phyloP scores from a whole-genome alignment of 2,329 filamentous ascomycete genomes.

The Ophiostoma novo-ulmi region DNA sequence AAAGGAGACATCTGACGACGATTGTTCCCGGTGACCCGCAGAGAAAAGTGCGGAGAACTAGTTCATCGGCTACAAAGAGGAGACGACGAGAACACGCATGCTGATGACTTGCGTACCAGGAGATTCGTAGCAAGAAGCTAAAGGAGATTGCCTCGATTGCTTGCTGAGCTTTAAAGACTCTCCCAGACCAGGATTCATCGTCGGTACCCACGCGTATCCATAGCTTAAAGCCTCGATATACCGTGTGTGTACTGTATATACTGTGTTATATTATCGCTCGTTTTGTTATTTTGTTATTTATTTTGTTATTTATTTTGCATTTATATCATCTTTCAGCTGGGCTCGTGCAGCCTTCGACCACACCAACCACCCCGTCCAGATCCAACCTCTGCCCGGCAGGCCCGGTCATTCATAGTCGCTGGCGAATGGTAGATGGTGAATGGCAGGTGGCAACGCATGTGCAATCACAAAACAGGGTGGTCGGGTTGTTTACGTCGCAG shows the following conservation, averaged over 20 bases:
- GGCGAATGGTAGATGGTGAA: not conserved
- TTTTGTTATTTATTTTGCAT: not conserved
- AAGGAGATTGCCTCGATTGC: not conserved
- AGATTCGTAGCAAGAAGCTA: not conserved
- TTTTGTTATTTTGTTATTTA: not conserved
- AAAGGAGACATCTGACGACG: not conserved
- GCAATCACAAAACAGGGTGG: conserved; percentile 22
- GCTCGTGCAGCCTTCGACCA: conserved; percentile 19
- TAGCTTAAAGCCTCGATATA: not conserved
- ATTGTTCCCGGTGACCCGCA: not conserved
- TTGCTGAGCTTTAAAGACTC: not conserved
- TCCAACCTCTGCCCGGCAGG: conserved; percentile 2
- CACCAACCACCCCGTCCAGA: not conserved
- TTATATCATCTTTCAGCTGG: conserved; percentile 21
- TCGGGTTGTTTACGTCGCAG: not conserved
- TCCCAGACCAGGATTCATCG: not conserved
- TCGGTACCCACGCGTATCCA: not conserved
- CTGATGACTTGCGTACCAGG: not conserved
- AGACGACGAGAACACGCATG: not conserved
- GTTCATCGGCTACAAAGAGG: conserved; percentile 6
- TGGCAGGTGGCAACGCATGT: conserved; percentile 15
- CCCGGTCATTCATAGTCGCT: not conserved
- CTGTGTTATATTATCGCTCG: not conserved
- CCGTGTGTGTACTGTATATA: not conserved
- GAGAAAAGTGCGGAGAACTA: conserved; percentile 12